Evolutionary conservation across 208 protist species (phyloP), one percentile per base, ranked within the genome.

Genomic region (Acanthamoeba rhysodes): DNA sequence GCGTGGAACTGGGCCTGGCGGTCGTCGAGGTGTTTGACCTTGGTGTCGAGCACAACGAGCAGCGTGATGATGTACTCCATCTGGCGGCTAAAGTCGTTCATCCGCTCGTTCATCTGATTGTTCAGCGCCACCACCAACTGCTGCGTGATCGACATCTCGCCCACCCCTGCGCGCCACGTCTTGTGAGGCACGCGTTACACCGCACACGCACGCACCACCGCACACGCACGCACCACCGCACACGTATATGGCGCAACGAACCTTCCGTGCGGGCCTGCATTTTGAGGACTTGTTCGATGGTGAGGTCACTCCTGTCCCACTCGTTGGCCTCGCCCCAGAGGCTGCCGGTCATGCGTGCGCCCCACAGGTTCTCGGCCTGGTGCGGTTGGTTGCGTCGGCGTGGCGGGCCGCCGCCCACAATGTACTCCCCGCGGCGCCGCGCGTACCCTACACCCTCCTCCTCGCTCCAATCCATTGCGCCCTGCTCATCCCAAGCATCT

Each of bases 121-220:
- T 74, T 92, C 20, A 92, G 85, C 3, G 85, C 85, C 59, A 92
- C 85, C 29, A 92, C 85, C 29, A 92, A 29, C 85, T 92, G 85
- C 55, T 92, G 85, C 37, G 85, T 92, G 34, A 92, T 92, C 29
- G 85, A 92, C 85, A 92, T 92, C 85, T 92, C 59, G 6, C 85
- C 85, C 45, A 76, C n/a, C 5, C 64, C 53, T 59, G 53, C 53
- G 18, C 53, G 22, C 53, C 53, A 3, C 53, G 53, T 22, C 12
- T 22, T 22, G 53, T 59, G 53, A 59, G 53, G 16, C 12, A 14
- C 53, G 37, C 37, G 37, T 4, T 12, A 55, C 50, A n/a, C n/a
- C n/a, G n/a, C n/a, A n/a, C n/a, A n/a, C n/a, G n/a, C n/a, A n/a
- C n/a, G n/a, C n/a, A n/a, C n/a, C n/a, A n/a, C n/a, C n/a, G n/a